A percentile compares a stretch with the other conserved stretches of the same genome.
phyloP scores from a whole-genome alignment of 306 rosid species.

The Rosa persica region DNA sequence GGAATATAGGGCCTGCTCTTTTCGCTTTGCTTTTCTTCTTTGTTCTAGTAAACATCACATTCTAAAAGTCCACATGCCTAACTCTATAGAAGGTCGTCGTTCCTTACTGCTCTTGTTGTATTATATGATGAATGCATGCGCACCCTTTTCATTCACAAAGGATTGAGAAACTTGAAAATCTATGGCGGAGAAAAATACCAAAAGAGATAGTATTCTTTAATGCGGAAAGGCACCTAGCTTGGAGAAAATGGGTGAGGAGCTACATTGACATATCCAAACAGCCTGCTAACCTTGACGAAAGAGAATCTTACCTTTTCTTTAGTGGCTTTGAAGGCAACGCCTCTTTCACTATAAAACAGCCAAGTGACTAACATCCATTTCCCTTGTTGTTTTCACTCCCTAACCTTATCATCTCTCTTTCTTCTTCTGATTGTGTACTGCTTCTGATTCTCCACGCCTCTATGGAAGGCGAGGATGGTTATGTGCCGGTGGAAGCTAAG shows the following conservation, averaged over 20 bases:
- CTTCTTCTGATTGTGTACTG: not conserved
- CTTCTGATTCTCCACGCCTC: slow-evolving; percentile 27
- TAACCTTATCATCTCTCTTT: not conserved
- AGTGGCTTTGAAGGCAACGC: slow-evolving; percentile 54
- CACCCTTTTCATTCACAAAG: not conserved
- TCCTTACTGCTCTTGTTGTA: not conserved
- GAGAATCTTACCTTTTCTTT: slow-evolving; percentile 39
- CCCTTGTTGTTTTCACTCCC: slow-evolving; percentile 37
- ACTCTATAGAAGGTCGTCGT: slow-evolving; percentile 2
- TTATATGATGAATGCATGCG: not conserved
- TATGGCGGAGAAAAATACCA: slow-evolving; percentile 7
- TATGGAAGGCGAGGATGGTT: slow-evolving; percentile 44
- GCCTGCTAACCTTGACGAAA: slow-evolving; percentile 43
- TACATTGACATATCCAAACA: slow-evolving; percentile 44
- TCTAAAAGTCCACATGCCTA: not conserved
- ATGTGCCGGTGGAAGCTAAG: slow-evolving; percentile 35
- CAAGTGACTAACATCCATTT: slow-evolving; percentile 33
- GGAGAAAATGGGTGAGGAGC: slow-evolving; percentile 1
- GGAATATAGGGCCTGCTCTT: slow-evolving; percentile 6
- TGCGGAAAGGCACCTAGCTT: not conserved
- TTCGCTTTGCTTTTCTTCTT: not conserved
- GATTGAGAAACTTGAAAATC: not conserved
- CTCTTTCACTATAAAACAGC: slow-evolving; percentile 30
- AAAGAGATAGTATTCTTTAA: not conserved
- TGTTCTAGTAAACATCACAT: not conserved